These are phyloP conservation scores for Yamadazyma dendronema DNA, from an alignment of 1,139 yeast species.

Conservation along the genomic window DNA sequence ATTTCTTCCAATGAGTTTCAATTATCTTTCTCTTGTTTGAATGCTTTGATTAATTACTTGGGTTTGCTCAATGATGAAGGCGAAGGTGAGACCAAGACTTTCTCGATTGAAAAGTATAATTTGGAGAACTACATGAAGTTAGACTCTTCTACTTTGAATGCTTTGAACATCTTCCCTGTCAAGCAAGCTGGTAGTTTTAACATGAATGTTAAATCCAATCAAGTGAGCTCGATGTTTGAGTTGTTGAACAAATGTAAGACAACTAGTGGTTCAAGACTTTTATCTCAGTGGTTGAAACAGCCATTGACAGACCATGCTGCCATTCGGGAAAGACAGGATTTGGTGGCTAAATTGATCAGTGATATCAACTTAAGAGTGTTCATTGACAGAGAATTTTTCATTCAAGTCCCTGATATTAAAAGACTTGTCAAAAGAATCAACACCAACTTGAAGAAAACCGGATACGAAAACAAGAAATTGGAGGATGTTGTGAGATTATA, in stretches of 20 bases:
- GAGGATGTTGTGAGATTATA: constrained; percentile 93
- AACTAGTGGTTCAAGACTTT: constrained; percentile 76
- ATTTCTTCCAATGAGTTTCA: constrained; percentile 35
- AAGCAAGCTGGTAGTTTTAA: constrained; percentile 14
- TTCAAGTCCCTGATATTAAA: constrained; percentile 78
- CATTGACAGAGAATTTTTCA: constrained; percentile 65
- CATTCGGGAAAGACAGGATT: constrained; percentile 65
- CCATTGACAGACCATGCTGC: constrained; percentile 67
- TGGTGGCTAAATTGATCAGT: constrained; percentile 71
- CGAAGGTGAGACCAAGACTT: constrained; percentile 31
- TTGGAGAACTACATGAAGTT: constrained; percentile 79
- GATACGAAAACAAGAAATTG: constrained; percentile 48
- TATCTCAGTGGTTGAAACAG: constrained; percentile 94
- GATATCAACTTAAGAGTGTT: constrained; percentile 66
- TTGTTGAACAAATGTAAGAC: constrained; percentile 85
- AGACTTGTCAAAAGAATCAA: constrained; percentile 66
- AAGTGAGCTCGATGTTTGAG: constrained; percentile 66
- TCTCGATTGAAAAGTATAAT: constrained; percentile 63
- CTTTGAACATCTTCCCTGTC: constrained; percentile 78
- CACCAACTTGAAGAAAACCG: constrained; percentile 36
- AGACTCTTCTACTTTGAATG: constrained; percentile 86
- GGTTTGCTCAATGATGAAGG: constrained; percentile 51
- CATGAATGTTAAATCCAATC: constrained; percentile 40
- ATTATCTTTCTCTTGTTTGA: constrained; percentile 47
- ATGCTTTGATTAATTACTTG: constrained; percentile 65